Conservation (phyloP, 129 eudicot genomes). For the Chrysanthemum seticuspe region DNA sequence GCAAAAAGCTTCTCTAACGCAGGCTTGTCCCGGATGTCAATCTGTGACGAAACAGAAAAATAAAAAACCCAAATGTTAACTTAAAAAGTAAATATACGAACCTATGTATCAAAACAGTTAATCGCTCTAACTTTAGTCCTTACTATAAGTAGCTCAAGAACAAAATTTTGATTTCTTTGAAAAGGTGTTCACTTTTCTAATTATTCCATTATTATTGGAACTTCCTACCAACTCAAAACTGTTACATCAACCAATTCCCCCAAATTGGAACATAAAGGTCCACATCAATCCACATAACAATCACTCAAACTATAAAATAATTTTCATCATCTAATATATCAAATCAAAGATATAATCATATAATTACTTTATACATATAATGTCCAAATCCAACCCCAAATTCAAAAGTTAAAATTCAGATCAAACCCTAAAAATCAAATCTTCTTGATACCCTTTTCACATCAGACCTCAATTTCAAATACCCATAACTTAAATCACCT, state of each 20-base stretch:
- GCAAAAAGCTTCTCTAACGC: slow-evolving; percentile 72
- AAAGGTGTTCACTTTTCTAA: slow-evolving; percentile 5
- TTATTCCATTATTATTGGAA: slow-evolving; percentile 16
- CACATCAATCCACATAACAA: slow-evolving; percentile 31
- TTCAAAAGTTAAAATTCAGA: not conserved
- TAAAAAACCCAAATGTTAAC: slow-evolving; percentile 2
- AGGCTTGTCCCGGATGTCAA: slow-evolving; percentile 83
- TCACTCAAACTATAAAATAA: not conserved
- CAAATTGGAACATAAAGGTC: slow-evolving; percentile 19
- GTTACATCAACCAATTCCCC: slow-evolving; percentile 27
- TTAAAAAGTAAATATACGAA: not conserved
- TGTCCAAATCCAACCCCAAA: not conserved
- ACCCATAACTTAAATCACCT: not conserved
- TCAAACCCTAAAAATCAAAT: not conserved
- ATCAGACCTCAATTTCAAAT: not conserved
- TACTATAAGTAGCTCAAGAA: not conserved
- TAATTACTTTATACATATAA: not conserved
- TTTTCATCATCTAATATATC: not conserved
- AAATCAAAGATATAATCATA: not conserved
- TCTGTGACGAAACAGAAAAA: slow-evolving; percentile 41
- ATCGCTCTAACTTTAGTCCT: not conserved
- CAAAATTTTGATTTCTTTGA: not conserved
- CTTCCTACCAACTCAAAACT: slow-evolving; percentile 30
- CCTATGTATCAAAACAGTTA: not conserved
- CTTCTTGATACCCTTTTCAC: not conserved